Base-by-base conservation (phyloP, 2,329 filamentous ascomycete species). In the Epichloe brachyelytri region DNA sequence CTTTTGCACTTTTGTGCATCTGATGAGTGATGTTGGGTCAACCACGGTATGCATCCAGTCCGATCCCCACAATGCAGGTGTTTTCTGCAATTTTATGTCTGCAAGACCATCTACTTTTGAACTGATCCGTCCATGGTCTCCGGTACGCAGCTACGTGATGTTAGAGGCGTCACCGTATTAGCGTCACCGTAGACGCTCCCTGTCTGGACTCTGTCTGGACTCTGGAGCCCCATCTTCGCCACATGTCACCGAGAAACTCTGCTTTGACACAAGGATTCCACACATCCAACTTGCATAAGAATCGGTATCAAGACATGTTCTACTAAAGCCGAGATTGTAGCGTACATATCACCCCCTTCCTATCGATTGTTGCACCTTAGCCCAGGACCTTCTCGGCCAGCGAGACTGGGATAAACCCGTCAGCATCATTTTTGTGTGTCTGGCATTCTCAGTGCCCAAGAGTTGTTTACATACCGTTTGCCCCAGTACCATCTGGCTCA, bases 401-500 rank as follows among this genome's bases (percentile, higher is more conserved):
- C 6, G 74, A 75, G 12, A 76, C 75, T 76, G 54, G 8, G 36
- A 36, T 15, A 5, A 33, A 45, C 5, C 17, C 17, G 39, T 52
- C 36, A 52, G 53, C 44, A 36, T 10, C 41, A 19, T n/a, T 3
- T 2, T 12, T 26, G 49, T 40, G 17, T 20, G 47, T 56, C 34
- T 49, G 20, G 19, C 34, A 52, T n/a, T 26, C 20, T 37, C 34
- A 37, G 34, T 22, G 8, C 26, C 30, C 12, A 20, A 10, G 10
- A 37, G 15, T 15, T 10, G 14, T 33, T 5, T 20, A 41, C 53
- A 68, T 72, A 89, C 87, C 84, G 57, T 84, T 75, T 46, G 89
- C 78, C 36, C 88, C 88, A 39, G 86, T 93, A 71, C 86, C 90
- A 68, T 96, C 90, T 11, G 88, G 84, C 76, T 96, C 91, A 49